Conservation (phyloP, 139 green algal species). For the Tetraselmis chui region DNA sequence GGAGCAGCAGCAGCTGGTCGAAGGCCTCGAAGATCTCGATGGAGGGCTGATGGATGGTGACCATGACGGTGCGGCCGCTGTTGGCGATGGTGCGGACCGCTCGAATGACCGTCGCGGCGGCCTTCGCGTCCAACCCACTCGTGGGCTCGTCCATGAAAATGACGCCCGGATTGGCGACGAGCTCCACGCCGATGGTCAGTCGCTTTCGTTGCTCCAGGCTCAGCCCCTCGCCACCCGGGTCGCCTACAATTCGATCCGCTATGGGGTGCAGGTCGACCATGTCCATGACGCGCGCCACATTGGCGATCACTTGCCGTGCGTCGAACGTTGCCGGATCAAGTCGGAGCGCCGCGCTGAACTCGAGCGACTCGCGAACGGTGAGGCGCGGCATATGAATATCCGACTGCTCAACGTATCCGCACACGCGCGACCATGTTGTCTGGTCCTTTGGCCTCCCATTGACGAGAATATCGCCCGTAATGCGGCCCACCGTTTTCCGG, state of each 20-base stretch:
- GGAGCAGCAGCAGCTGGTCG: conserved; percentile 62
- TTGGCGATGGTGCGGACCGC: conserved; percentile 73
- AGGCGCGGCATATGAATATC: too few relatives aligned
- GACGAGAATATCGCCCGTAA: conserved; percentile 50
- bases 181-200: too few relatives aligned
- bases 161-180: too few relatives aligned
- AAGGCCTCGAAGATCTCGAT: conserved; percentile 47
- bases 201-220: conserved; percentile 81
- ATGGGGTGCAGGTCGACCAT: too few relatives aligned
- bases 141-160: conserved; percentile 57
- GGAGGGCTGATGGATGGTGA: conserved; percentile 52
- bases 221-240: conserved; percentile 49
- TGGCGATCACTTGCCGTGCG: too few relatives aligned
- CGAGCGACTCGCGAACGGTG: too few relatives aligned
- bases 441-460: conserved; percentile 61
- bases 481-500: too few relatives aligned
- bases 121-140: conserved; percentile 76
- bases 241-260: too few relatives aligned
- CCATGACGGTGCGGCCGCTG: conserved; percentile 53
- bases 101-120: conserved; percentile 80
- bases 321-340: too few relatives aligned
- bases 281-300: too few relatives aligned
- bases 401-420: too few relatives aligned
- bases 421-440: conserved; percentile 49
- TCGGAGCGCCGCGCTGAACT: too few relatives aligned